These are phyloP conservation scores for Chimonanthus praecox DNA, from an alignment of 164 flowering plant genomes.

Conservation along the genomic window DNA sequence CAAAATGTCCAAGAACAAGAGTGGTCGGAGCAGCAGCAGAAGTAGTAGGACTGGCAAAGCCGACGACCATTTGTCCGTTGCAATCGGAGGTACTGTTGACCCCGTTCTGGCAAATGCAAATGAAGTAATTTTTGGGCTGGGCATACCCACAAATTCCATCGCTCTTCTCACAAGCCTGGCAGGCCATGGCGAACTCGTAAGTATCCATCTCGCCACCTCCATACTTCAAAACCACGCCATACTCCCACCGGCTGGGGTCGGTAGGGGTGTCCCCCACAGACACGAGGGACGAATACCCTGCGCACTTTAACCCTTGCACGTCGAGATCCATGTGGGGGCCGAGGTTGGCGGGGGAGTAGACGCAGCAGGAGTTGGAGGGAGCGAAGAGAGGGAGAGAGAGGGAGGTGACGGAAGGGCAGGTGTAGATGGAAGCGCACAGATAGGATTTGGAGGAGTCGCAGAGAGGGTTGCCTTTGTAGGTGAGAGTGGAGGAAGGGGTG, in stretches of 20 bases:
- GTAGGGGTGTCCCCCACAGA: slow-evolving; percentile 36
- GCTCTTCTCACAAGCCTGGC: slow-evolving; percentile 32
- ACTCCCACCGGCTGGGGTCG: slow-evolving; percentile 39
- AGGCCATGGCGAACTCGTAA: slow-evolving; percentile 17
- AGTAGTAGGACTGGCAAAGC: neutral
- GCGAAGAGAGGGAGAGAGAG: slow-evolving; percentile 33
- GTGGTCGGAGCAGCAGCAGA: neutral
- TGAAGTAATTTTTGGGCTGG: slow-evolving; percentile 29
- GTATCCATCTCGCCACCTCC: slow-evolving; percentile 21
- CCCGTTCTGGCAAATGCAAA: slow-evolving; percentile 35
- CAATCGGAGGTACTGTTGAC: slow-evolving; percentile 35
- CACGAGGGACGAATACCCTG: slow-evolving; percentile 28
- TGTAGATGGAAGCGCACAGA: slow-evolving; percentile 36
- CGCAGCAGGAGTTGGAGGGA: slow-evolving; percentile 43
- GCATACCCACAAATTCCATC: slow-evolving; percentile 44
- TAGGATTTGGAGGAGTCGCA: slow-evolving; percentile 35
- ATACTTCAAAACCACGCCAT: slow-evolving; percentile 36
- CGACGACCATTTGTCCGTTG: slow-evolving; percentile 10
- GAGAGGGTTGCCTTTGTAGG: slow-evolving; percentile 24
- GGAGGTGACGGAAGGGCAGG: slow-evolving; percentile 33
- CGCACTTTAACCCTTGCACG: slow-evolving; percentile 23
- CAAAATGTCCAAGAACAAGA: neutral
- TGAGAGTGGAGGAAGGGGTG: slow-evolving; percentile 31
- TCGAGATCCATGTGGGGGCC: slow-evolving; percentile 34
- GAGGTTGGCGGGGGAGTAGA: slow-evolving; percentile 44